Base-by-base conservation (phyloP, 495 filamentous ascomycete genomes). In the Viridothelium virens region DNA sequence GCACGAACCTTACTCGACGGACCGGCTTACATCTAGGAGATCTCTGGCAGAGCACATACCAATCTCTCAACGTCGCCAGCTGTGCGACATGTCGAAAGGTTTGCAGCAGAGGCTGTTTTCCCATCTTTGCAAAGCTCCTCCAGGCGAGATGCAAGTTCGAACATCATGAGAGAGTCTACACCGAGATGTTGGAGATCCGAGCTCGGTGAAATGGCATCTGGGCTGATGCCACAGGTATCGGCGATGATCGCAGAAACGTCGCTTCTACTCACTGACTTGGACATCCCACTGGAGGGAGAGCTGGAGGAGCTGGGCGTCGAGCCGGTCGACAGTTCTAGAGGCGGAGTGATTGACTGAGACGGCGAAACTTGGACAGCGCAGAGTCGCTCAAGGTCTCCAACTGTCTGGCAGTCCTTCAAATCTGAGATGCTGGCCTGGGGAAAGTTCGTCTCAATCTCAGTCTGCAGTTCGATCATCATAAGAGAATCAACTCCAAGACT, bases 41-140 rank as follows among this genome's bases (percentile, higher is more conserved):
- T 59, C 53, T 59, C 31, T 59, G 53, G 31, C 31, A 59, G 53
- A 59, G 53, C 53, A 36, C 53, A 59, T 59, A 59, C 53, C 53
- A 59, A 59, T 59, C 53, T 59, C 53, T 59, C 53, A 59, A 59
- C 53, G 53, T 59, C 53, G 53, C 53, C 53, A 59, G 53, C 53
- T 59, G 53, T 59, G 31, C 53, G 53, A 59, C 53, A 59, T 34
- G 14, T 59, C 25, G 53, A 59, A 59, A 59, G 53, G 53, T 59
- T 59, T 59, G 53, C 53, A 59, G 53, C 53, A 59, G 53, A 59
- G 31, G 53, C 53, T 18, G 53, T 59, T 31, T 59, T 59, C 31
- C 53, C 14, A 59, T 59, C 53, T 4, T 59, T 59, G 53, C 53
- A 59, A 59, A 59, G 4, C 53, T 59, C 53, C 31, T 59, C 53